A percentile compares a stretch with the other conserved stretches of the same genome.
Conservation (phyloP, 2,329 filamentous ascomycete genomes). For the Exserohilum rostratum region DNA sequence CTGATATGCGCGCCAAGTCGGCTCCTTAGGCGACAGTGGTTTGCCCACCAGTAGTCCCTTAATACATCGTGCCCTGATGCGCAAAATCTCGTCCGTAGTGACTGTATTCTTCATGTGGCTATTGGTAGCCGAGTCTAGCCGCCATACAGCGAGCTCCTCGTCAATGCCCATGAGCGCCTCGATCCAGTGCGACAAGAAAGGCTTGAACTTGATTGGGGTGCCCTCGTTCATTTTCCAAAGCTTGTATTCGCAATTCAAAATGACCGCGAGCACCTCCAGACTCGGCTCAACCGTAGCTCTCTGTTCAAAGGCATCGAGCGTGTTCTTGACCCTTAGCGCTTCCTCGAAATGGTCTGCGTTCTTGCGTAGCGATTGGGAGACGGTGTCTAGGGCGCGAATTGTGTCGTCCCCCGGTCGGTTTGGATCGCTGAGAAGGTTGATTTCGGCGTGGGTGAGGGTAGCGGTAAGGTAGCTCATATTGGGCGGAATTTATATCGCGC, state of each 20-base stretch:
- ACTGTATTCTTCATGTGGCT: slow-evolving; percentile 7
- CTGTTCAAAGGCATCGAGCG: slow-evolving; percentile 37
- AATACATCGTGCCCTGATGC: slow-evolving; percentile 33
- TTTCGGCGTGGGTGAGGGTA: slow-evolving; percentile 30
- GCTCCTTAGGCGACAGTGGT: slow-evolving; percentile 1
- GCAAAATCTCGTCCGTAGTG: slow-evolving; percentile 24
- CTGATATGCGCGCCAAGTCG: slow-evolving; percentile 25
- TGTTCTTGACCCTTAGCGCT: slow-evolving; percentile 38
- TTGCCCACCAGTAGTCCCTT: slow-evolving; percentile 29
- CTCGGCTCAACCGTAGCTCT: slow-evolving; percentile 25
- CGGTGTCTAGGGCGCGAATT: slow-evolving; percentile 14
- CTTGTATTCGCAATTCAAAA: slow-evolving; percentile 46
- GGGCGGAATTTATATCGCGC: slow-evolving; percentile 24
- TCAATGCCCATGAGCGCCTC: slow-evolving; percentile 38
- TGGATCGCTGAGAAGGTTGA: slow-evolving; percentile 29
- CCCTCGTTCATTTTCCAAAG: slow-evolving; percentile 40
- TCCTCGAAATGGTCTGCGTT: slow-evolving; percentile 10
- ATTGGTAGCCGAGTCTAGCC: background rate
- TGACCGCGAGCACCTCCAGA: slow-evolving; percentile 29
- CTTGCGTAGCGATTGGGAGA: background rate
- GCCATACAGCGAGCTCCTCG: background rate
- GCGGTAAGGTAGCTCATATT: slow-evolving; percentile 37
- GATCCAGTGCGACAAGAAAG: slow-evolving; percentile 51
- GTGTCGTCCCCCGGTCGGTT: slow-evolving; percentile 23
- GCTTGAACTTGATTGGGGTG: slow-evolving; percentile 43